These are phyloP conservation scores for Parafenestella ontariensis DNA, from an alignment of 2,329 filamentous ascomycete genomes.

Conservation along the genomic window DNA sequence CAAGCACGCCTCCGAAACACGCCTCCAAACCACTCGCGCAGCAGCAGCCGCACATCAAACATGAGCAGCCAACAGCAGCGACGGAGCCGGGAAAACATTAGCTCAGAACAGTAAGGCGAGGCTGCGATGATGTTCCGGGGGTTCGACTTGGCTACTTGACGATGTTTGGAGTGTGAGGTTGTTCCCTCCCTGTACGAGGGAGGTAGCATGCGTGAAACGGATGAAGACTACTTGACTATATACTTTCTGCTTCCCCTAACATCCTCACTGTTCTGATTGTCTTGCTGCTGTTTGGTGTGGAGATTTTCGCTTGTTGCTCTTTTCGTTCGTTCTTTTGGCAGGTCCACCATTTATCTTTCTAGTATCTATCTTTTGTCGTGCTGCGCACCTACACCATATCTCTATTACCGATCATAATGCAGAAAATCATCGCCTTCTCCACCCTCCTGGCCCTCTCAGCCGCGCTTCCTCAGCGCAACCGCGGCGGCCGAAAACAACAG, in stretches of 20 bases:
- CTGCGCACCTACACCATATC: not conserved
- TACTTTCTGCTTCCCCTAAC: not conserved
- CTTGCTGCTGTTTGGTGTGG: not conserved
- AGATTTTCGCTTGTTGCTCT: not conserved
- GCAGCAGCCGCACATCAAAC: conserved; percentile 39
- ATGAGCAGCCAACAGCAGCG: conserved; percentile 7
- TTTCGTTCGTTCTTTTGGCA: conserved; percentile 17
- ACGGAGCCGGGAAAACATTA: conserved; percentile 13
- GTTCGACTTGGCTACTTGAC: conserved; percentile 27
- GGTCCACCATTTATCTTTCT: conserved; percentile 30
- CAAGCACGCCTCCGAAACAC: conserved; percentile 38
- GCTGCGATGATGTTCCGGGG: conserved; percentile 8
- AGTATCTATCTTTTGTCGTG: conserved; percentile 23
- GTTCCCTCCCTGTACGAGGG: too few species aligned
- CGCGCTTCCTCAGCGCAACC: conserved; percentile 35
- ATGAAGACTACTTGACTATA: too few species aligned
- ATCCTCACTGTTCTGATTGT: conserved; percentile 8
- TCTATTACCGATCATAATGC: conserved; percentile 9
- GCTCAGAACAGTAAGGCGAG: conserved; percentile 25
- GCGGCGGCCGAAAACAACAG: conserved; percentile 10
- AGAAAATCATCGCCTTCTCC: conserved; percentile 16
- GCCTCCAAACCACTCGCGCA: conserved; percentile 32
- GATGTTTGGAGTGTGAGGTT: conserved; percentile 15
- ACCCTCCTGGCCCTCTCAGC: conserved; percentile 30
- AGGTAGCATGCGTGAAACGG: too few species aligned